These are phyloP conservation scores for Clitocybe nebularis DNA, from an alignment of 1,284 basidiomycete genomes.

Conservation along the genomic window DNA sequence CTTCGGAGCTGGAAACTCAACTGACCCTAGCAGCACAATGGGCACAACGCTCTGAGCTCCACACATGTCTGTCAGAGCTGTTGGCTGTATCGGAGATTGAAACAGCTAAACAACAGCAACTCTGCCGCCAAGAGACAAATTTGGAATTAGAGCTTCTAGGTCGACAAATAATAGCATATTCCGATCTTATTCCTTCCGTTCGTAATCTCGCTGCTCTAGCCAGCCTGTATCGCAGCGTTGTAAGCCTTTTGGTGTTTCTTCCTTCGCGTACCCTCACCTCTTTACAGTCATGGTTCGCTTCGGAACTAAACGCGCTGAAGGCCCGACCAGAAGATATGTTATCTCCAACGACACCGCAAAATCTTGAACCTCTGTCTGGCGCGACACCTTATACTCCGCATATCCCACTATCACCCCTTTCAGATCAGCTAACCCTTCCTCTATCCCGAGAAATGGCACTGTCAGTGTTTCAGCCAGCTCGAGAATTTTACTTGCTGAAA, in stretches of 20 bases:
- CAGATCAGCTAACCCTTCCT: constrained; percentile 63
- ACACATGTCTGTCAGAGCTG: constrained; percentile 64
- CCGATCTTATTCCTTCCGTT: constrained; percentile 73
- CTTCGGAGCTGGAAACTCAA: constrained; percentile 37
- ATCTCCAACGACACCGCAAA: constrained; percentile 48
- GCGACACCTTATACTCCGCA: constrained; percentile 48
- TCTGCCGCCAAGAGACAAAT: constrained; percentile 73
- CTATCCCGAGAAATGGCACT: constrained; percentile 84
- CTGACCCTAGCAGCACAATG: constrained; percentile 75
- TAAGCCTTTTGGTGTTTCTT: constrained; percentile 39
- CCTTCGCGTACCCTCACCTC: constrained; percentile 1
- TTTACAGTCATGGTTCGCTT: constrained; percentile 75
- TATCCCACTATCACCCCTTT: constrained; percentile 36
- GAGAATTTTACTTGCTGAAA: constrained; percentile 2
- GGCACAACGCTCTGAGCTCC: constrained; percentile 83
- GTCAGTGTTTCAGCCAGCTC: constrained; percentile 42
- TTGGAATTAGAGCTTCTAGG: constrained; percentile 69
- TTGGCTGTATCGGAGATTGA: constrained; percentile 36
- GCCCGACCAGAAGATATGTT: constrained; percentile 52
- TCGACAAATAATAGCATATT: constrained; percentile 45
- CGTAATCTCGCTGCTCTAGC: constrained; percentile 79
- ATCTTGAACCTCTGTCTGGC: constrained; percentile 46
- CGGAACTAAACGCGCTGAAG: constrained; percentile 65
- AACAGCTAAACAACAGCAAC: constrained; percentile 38
- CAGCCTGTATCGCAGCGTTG: constrained; percentile 83